Percentiles rank a stretch among this genome's conserved stretches.
phyloP scores from a whole-genome alignment of 192 early-diverging fungal genomes.

The Phlyctochytrium arcticum region DNA sequence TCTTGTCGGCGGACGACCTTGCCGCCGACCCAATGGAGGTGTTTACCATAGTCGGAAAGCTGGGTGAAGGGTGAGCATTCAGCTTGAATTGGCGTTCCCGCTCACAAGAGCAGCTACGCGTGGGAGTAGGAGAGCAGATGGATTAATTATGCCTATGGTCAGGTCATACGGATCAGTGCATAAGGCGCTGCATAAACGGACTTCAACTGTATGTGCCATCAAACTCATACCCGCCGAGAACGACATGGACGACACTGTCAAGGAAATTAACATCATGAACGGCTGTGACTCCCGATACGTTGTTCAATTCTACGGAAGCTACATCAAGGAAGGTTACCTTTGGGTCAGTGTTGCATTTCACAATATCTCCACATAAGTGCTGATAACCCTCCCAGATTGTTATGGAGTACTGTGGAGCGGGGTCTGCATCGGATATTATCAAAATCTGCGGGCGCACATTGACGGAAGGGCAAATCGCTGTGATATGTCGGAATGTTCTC shows the following conservation, averaged over 20 bases:
- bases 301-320: conserved; percentile 51
- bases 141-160: neutral
- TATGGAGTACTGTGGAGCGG: conserved; percentile 60
- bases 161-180: conserved; percentile 61
- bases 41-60: conserved; percentile 30
- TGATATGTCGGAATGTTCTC: conserved; percentile 45
- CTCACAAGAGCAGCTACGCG: neutral
- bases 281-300: conserved; percentile 39
- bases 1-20: conserved; percentile 27
- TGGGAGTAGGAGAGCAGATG: neutral
- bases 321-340: conserved; percentile 40
- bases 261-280: conserved; percentile 56
- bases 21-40: conserved; percentile 16
- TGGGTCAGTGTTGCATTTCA: conserved; percentile 49
- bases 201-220: conserved; percentile 39
- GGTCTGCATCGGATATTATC: conserved; percentile 56
- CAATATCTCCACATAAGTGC: too few species aligned
- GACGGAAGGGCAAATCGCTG: conserved; percentile 49
- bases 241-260: conserved; percentile 42
- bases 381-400: conserved; percentile 41
- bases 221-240: conserved; percentile 51
- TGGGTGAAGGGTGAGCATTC: conserved; percentile 36
- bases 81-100: neutral
- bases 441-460: conserved; percentile 37
- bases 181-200: conserved; percentile 46